Evolutionary conservation across 2,329 filamentous ascomycete genomes (phyloP).

Genomic region (Trichophyton mentagrophytes): DNA sequence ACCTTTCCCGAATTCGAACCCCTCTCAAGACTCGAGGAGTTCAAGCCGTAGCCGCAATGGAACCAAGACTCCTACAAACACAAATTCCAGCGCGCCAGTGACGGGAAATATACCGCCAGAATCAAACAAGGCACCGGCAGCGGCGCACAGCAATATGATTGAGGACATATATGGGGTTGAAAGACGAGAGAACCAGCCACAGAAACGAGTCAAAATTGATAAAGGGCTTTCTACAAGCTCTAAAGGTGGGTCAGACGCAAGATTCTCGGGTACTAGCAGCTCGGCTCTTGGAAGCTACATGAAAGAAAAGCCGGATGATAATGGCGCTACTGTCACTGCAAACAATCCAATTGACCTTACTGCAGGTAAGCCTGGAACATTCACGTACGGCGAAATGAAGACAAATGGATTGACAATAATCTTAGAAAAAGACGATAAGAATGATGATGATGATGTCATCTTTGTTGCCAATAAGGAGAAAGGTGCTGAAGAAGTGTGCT

Average conservation of each 20-base stretch:
- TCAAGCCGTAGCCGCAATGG: background rate
- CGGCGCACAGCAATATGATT: slow-evolving; percentile 39
- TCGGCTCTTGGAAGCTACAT: slow-evolving; percentile 54
- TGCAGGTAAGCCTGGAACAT: slow-evolving; percentile 16
- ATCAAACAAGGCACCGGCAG: slow-evolving; percentile 17
- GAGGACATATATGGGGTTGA: slow-evolving; percentile 66
- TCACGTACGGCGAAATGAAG: background rate
- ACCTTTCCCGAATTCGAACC: background rate
- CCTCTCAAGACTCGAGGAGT: background rate
- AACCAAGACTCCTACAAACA: background rate
- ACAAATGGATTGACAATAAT: slow-evolving; percentile 1
- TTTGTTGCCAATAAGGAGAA: slow-evolving; percentile 44
- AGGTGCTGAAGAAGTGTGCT: slow-evolving; percentile 62
- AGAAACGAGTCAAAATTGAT: slow-evolving; percentile 52
- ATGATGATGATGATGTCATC: slow-evolving; percentile 30
- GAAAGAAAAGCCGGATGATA: slow-evolving; percentile 42
- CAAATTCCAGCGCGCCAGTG: background rate
- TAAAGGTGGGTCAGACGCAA: slow-evolving; percentile 33
- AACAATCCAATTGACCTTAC: slow-evolving; percentile 35
- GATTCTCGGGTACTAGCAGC: slow-evolving; percentile 31
- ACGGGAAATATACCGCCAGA: slow-evolving; percentile 10
- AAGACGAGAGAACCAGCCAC: slow-evolving; percentile 47
- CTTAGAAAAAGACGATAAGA: slow-evolving; percentile 26
- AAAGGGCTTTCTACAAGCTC: slow-evolving; percentile 19
- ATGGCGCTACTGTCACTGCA: slow-evolving; percentile 34